These are phyloP conservation scores for Anthracocystis walkeri DNA, from an alignment of 1,284 basidiomycete genomes.

Conservation along the genomic window DNA sequence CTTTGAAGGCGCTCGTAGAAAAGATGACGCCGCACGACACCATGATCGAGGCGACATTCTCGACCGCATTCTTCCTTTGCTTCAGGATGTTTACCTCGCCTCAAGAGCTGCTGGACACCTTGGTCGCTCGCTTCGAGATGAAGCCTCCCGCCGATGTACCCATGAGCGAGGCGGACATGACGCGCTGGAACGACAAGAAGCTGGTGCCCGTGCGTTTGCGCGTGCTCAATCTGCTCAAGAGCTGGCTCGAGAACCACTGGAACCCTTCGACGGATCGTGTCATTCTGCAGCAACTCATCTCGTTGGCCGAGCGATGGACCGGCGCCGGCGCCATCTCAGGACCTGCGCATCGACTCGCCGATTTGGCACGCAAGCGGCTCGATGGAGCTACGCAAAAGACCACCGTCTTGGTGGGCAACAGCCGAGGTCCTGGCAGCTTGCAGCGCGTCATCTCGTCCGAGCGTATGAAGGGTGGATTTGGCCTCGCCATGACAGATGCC, in stretches of 20 bases:
- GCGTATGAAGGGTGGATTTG: constrained; percentile 49
- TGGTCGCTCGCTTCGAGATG: constrained; percentile 86
- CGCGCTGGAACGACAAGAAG: constrained; percentile 85
- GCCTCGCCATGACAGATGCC: constrained; percentile 48
- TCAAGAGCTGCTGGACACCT: constrained; percentile 78
- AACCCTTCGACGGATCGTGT: constrained; percentile 72
- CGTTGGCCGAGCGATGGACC: constrained; percentile 75
- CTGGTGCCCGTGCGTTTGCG: constrained; percentile 87
- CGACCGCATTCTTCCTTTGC: constrained; percentile 90
- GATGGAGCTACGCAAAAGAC: constrained; percentile 42
- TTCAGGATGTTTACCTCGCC: constrained; percentile 94
- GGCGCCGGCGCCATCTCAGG: constrained; percentile 74
- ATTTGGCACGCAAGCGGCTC: constrained; percentile 52
- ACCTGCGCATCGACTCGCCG: constrained; percentile 74
- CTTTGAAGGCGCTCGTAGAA: constrained; percentile 86
- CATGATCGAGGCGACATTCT: constrained; percentile 81
- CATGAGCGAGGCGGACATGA: constrained; percentile 75
- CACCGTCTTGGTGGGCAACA: constrained; percentile 44
- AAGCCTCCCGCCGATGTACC: constrained; percentile 70
- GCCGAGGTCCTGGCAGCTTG: constrained; percentile 55
- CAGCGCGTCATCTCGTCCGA: constrained; percentile 67
- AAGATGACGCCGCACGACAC: constrained; percentile 96
- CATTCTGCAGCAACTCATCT: constrained; percentile 74
- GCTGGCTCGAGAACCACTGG: constrained; percentile 94
- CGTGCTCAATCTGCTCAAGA: constrained; percentile 90